Base-by-base conservation (phyloP, 2,329 filamentous ascomycete species). In the Thelonectria rubi region DNA sequence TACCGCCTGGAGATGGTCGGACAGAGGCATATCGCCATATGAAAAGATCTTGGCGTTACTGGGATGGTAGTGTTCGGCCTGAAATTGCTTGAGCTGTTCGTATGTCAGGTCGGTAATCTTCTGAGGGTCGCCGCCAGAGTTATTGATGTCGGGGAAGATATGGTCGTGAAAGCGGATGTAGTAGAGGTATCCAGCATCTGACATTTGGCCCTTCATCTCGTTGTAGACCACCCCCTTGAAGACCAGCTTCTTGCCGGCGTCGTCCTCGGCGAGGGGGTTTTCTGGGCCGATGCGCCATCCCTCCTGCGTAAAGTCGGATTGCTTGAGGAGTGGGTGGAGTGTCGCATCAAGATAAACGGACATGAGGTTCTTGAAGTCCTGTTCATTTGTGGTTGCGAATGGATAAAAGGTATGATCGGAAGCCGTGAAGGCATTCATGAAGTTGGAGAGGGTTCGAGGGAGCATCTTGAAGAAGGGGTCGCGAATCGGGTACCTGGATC, bases 391-490 rank as follows among this genome's bases (percentile, higher is more conserved):
- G 2, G 95, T 99, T 58, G 95, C 94, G 77, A 99, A 99, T 2
- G 95, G 95, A 74, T 99, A 99, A 69, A 93, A 97, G 11, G 95
- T 99, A 76, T 99, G 94, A 73, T 98, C 94, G 20, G 93, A 91
- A 24, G 94, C 93, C 43, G 95, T 99, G 75, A 98, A 97, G 63
- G 95, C 95, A 77, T 99, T 99, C 95, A 99, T 99, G 75, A 97
- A 99, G 79, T 98, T 99, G 66, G 95, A 97, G n/a, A 99, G 85
- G 5, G 95, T 97, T 70, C 95, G 89, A 20, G 95, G 95, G 24
- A 99, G 86, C 95, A 99, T 99, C 85, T 98, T 99, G 84, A 99
- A 99, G 83, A 99, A 99, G 0, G 95, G 95, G 74, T 99, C 95
- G 64, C 95, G 92, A 60, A 99, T 94, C n/a, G 95, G 95, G 75